Conservation (phyloP, 257 asterid genomes). For the Forsythia viridissima region DNA sequence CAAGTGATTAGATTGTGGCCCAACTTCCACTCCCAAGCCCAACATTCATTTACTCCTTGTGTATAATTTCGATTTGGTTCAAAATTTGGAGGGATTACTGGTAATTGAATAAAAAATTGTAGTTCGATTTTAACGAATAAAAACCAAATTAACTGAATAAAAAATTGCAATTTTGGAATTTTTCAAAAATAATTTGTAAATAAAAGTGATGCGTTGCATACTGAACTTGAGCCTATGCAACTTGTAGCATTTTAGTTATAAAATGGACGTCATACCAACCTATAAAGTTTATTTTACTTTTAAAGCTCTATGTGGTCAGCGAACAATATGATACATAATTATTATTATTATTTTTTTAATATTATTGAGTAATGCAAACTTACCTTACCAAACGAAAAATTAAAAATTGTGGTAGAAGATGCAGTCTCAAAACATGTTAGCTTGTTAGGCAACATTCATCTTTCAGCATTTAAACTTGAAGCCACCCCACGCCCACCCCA, state of each 20-base stretch:
- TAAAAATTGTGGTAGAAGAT: neutral
- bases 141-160: no score
- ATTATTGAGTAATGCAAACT: no score
- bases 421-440: neutral
- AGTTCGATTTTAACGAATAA: no score
- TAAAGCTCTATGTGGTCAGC: neutral
- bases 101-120: no score
- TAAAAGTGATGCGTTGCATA: neutral
- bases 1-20: no score
- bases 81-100: no score
- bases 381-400: neutral
- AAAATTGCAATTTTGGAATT: neutral
- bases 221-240: neutral
- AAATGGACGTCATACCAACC: neutral
- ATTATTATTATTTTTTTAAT: no score
- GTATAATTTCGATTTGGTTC: no score
- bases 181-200: neutral
- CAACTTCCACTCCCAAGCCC: no score
- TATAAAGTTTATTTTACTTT: neutral
- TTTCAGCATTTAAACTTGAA: neutral
- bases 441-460: conserved; percentile 10
- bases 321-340: no score
- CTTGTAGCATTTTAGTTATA: no score
- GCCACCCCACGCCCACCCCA: conserved; percentile 12
- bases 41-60: no score